Evolutionary conservation across 805 yeast genomes (phyloP).

Genomic region (Komagataella ulmi): DNA sequence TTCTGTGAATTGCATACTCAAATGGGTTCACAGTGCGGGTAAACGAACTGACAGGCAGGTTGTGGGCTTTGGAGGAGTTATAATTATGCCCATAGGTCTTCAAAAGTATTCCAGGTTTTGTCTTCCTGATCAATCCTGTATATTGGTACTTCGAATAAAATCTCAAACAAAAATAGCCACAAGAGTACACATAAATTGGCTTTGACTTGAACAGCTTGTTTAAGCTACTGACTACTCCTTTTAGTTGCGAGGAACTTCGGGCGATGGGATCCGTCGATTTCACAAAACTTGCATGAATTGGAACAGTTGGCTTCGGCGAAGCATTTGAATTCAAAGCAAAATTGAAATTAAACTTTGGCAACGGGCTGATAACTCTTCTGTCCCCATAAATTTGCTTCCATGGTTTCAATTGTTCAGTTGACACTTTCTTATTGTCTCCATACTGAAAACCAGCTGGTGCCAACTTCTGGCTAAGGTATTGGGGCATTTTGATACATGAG

Average conservation of each 20-base stretch:
- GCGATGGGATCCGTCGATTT: background rate
- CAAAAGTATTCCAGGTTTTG: conserved; percentile 16
- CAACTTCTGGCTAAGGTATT: background rate
- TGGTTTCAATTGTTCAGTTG: background rate
- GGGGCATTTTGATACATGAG: background rate
- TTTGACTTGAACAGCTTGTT: background rate
- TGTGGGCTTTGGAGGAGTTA: conserved; percentile 11
- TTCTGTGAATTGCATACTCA: conserved; percentile 12
- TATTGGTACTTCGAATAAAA: conserved; percentile 12
- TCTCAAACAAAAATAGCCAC: conserved; percentile 3
- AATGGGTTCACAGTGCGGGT: background rate
- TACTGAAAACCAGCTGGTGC: background rate
- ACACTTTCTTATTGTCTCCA: background rate
- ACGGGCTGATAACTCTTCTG: background rate
- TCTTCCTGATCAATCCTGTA: conserved; percentile 15
- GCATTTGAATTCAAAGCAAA: background rate
- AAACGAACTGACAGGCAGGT: conserved; percentile 16
- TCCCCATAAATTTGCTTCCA: background rate
- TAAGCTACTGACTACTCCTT: background rate
- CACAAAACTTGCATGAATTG: conserved; percentile 3
- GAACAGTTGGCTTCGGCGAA: background rate
- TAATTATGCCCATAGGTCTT: conserved; percentile 13
- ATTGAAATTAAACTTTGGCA: background rate
- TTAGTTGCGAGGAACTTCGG: background rate
- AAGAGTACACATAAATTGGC: background rate